Percentiles rank a stretch among this genome's conserved stretches.
These are phyloP conservation scores for Colletotrichum chrysophilum DNA, from an alignment of 2,329 filamentous ascomycete species.

Conservation along the genomic window DNA sequence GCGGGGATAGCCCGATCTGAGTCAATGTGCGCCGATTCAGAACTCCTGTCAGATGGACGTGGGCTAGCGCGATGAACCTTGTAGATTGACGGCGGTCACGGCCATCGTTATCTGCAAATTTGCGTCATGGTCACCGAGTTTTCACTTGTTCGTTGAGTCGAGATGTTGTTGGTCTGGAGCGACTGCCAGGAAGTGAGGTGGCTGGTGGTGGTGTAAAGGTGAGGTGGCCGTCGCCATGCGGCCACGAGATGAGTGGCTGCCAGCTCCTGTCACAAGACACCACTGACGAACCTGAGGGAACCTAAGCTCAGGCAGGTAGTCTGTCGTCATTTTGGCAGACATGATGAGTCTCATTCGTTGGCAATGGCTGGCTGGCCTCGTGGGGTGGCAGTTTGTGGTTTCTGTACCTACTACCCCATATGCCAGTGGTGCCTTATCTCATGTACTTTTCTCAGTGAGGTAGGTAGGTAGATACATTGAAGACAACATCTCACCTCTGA, in stretches of 20 bases:
- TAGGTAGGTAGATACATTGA: neutral
- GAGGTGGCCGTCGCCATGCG: neutral
- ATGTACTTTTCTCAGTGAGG: neutral
- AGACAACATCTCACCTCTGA: neutral
- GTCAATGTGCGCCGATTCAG: neutral
- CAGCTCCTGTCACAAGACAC: neutral
- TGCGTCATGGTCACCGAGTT: neutral
- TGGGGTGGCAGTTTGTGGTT: neutral
- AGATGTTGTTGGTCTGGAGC: neutral
- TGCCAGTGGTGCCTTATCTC: neutral
- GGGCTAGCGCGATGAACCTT: neutral
- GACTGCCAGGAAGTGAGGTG: neutral
- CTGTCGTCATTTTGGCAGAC: conserved; percentile 4
- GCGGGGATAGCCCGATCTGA: neutral
- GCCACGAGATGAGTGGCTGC: neutral
- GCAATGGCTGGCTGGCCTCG: neutral
- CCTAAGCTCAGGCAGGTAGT: neutral
- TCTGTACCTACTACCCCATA: neutral
- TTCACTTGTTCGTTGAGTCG: neutral
- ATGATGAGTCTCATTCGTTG: neutral
- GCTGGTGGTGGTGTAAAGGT: neutral
- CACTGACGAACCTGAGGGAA: neutral
- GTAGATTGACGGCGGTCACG: neutral
- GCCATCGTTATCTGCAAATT: neutral
- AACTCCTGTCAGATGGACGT: neutral